A percentile compares a stretch with the other conserved stretches of the same genome.
phyloP scores from a whole-genome alignment of 768 basidiomycete species.

The Hypsizygus marmoreus region DNA sequence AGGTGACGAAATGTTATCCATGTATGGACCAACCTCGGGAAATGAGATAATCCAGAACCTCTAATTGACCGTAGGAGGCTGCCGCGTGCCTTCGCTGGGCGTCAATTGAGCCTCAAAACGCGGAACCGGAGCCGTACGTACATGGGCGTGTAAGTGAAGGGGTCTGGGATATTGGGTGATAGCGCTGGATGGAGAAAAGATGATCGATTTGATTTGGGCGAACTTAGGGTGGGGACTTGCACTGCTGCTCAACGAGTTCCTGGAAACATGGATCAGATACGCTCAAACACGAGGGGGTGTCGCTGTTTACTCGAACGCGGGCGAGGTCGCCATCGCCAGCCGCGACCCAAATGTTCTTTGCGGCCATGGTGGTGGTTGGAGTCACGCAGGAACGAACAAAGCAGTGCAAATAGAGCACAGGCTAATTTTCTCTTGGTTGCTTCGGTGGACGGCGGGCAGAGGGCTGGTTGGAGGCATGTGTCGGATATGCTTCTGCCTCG shows the following conservation, averaged over 20 bases:
- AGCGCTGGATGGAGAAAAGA: conserved; percentile 45
- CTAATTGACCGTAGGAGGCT: conserved; percentile 84
- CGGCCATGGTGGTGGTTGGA: conserved; percentile 12
- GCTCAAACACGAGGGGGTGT: neutral
- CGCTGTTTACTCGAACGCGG: conserved; percentile 62
- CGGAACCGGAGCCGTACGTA: conserved; percentile 29
- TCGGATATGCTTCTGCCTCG: no score
- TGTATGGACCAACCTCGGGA: conserved; percentile 51
- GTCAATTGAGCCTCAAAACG: conserved; percentile 15
- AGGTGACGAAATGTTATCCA: conserved; percentile 7
- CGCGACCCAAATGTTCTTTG: conserved; percentile 89
- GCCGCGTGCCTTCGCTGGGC: conserved; percentile 78
- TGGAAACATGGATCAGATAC: conserved; percentile 24
- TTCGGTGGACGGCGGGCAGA: conserved; percentile 8
- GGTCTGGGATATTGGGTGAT: conserved; percentile 73
- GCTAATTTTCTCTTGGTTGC: neutral
- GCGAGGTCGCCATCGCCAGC: conserved; percentile 86
- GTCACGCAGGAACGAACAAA: neutral
- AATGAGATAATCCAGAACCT: conserved; percentile 77
- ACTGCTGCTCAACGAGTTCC: conserved; percentile 61
- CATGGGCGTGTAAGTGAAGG: conserved; percentile 83
- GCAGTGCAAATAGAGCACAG: neutral
- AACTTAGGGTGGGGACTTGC: conserved; percentile 41
- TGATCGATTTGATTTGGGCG: conserved; percentile 26
- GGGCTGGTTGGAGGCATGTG: no score